phyloP scores from a whole-genome alignment of 2,329 filamentous ascomycete genomes.

The Pseudonectria buxi region DNA sequence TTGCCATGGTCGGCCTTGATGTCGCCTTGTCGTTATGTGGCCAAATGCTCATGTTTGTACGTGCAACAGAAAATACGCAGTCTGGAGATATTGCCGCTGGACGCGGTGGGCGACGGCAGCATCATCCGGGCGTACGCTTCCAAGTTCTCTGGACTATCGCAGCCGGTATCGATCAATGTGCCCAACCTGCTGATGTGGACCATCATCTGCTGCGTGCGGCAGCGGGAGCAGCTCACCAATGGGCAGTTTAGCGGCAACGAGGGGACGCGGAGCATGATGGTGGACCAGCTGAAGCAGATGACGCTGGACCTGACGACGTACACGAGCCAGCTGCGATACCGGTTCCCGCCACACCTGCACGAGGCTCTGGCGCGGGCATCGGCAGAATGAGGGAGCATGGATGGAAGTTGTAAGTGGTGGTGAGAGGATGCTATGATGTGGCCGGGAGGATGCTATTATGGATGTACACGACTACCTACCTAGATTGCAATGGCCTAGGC shows the following conservation, averaged over 20 bases:
- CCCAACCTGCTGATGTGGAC: constrained; percentile 93
- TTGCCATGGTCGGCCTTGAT: too few relatives aligned
- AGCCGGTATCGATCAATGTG: constrained; percentile 80
- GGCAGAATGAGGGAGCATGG: constrained; percentile 41
- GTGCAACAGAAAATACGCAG: constrained; percentile 57
- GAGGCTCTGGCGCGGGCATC: constrained; percentile 81
- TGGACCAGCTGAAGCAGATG: constrained; percentile 67
- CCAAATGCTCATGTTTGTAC: constrained; percentile 15
- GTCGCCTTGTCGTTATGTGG: too few relatives aligned
- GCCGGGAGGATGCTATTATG: too few relatives aligned
- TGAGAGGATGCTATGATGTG: too few relatives aligned
- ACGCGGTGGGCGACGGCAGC: constrained; percentile 66
- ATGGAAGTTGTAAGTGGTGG: too few relatives aligned
- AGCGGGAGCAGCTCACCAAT: constrained; percentile 63
- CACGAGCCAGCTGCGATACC: constrained; percentile 85
- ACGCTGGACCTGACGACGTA: constrained; percentile 90
- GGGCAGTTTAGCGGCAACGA: constrained; percentile 71
- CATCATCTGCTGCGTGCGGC: constrained; percentile 74
- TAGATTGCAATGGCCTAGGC: too few relatives aligned
- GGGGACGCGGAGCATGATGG: constrained; percentile 55
- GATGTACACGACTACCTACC: too few relatives aligned
- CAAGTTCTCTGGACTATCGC: constrained; percentile 70
- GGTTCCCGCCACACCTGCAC: constrained; percentile 79
- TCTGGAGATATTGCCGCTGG: constrained; percentile 74
- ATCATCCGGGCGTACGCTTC: constrained; percentile 74